These are phyloP conservation scores for Rhododendron williamsianum DNA, from an alignment of 148 eudicot species.

Conservation along the genomic window DNA sequence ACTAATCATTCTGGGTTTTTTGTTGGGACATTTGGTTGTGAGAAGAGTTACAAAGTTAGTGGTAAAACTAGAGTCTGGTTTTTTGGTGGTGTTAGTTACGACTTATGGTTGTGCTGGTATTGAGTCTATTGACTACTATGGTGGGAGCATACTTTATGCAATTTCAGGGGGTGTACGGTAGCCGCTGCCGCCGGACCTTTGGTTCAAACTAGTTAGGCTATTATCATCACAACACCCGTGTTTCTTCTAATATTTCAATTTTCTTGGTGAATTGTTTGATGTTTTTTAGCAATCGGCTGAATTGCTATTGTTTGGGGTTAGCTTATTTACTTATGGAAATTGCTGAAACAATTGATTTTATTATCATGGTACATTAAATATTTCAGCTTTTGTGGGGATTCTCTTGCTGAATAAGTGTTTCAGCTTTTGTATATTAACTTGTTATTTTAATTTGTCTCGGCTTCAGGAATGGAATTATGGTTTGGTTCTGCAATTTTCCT, in stretches of 20 bases:
- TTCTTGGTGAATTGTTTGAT: background rate
- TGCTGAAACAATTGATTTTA: background rate
- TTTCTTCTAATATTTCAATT: background rate
- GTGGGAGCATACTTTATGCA: background rate
- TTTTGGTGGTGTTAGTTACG: background rate
- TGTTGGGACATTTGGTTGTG: background rate
- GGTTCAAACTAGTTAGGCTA: too few species aligned
- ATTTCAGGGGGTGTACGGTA: background rate
- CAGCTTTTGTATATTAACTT: background rate
- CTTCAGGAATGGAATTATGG: background rate
- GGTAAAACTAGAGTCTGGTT: background rate
- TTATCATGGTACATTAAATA: background rate
- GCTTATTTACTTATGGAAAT: constrained; percentile 13
- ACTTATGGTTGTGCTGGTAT: background rate
- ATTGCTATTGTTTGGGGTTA: constrained; percentile 1
- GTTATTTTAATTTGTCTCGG: background rate
- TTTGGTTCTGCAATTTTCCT: background rate
- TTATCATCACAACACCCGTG: background rate
- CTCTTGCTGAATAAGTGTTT: background rate
- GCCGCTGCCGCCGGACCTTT: too few species aligned
- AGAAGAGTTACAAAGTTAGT: background rate
- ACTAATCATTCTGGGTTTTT: background rate
- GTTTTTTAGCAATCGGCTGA: background rate
- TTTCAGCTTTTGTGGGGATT: too few species aligned
- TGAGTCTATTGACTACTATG: background rate